These are phyloP conservation scores for Arthrobotrys entomopaga DNA, from an alignment of 2,329 filamentous ascomycete genomes.

Conservation along the genomic window DNA sequence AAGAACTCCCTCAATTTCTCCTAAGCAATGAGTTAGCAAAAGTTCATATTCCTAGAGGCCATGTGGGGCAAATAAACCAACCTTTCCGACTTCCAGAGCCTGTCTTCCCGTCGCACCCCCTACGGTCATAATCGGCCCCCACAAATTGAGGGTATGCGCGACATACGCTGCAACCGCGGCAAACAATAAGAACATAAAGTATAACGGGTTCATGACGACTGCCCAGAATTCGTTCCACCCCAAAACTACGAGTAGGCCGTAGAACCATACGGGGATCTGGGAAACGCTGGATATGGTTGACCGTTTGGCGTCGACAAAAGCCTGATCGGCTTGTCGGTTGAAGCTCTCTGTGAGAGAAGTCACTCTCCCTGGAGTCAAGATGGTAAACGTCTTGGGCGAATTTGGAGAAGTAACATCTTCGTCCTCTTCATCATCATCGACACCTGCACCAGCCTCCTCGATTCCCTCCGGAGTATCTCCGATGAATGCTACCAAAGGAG, in stretches of 20 bases:
- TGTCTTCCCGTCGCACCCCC: constrained; percentile 86
- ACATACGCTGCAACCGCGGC: constrained; percentile 81
- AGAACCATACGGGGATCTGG: constrained; percentile 94
- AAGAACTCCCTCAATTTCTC: constrained; percentile 58
- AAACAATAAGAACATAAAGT: constrained; percentile 88
- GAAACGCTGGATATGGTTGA: constrained; percentile 95
- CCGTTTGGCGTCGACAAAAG: constrained; percentile 97
- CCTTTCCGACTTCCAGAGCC: constrained; percentile 87
- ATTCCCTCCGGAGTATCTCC: constrained; percentile 90
- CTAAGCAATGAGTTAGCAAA: constrained; percentile 13
- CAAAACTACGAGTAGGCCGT: constrained; percentile 83
- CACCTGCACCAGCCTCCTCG: constrained; percentile 81
- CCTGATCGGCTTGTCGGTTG: constrained; percentile 97
- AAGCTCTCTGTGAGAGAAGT: constrained; percentile 80
- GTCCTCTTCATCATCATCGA: constrained; percentile 92
- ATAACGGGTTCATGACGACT: constrained; percentile 89
- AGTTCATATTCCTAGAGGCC: no score
- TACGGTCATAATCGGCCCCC: constrained; percentile 96
- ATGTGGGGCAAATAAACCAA: constrained; percentile 22
- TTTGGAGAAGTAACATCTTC: constrained; percentile 93
- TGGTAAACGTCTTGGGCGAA: constrained; percentile 79
- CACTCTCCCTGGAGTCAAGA: constrained; percentile 46
- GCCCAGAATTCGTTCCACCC: constrained; percentile 93
- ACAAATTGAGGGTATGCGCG: constrained; percentile 91
- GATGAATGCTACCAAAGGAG: constrained; percentile 67